phyloP scores from a whole-genome alignment of 2,329 filamentous ascomycete species.

The Biscogniauxia mediterranea region DNA sequence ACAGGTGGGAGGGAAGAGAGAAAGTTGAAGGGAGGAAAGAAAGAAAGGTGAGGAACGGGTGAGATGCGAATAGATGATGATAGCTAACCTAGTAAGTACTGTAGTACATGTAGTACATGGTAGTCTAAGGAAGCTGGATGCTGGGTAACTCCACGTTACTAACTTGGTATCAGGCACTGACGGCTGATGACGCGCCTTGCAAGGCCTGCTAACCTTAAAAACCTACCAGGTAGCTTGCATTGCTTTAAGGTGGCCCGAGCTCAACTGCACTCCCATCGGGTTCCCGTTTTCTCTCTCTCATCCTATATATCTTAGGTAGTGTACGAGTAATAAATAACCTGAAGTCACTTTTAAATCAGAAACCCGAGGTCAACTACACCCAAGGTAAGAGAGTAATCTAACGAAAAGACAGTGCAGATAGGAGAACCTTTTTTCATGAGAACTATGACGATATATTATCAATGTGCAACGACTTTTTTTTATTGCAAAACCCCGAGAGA shows the following conservation, averaged over 20 bases:
- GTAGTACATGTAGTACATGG: background rate
- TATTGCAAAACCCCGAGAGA: constrained; percentile 26
- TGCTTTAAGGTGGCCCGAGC: constrained; percentile 9
- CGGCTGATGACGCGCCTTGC: constrained; percentile 23
- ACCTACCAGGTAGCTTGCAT: background rate
- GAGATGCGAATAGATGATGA: constrained; percentile 1
- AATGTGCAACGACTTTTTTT: constrained; percentile 24
- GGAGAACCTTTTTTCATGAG: background rate
- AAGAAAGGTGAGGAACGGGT: constrained; percentile 11
- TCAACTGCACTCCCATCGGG: background rate
- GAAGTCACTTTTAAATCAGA: too few relatives aligned
- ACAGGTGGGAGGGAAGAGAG: background rate
- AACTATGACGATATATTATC: constrained; percentile 6
- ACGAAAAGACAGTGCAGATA: background rate
- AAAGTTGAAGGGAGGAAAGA: constrained; percentile 4
- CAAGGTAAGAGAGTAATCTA: too few relatives aligned
- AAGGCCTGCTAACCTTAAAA: constrained; percentile 13
- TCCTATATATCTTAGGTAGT: too few relatives aligned
- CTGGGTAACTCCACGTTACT: too few relatives aligned
- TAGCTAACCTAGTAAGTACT: background rate
- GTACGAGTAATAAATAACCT: too few relatives aligned
- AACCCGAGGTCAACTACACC: too few relatives aligned
- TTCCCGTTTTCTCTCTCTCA: too few relatives aligned
- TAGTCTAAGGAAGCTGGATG: constrained; percentile 2
- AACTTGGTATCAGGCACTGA: constrained; percentile 23